These are phyloP conservation scores for Parastagonospora avenae DNA, from an alignment of 2,329 filamentous ascomycete species.

Conservation along the genomic window DNA sequence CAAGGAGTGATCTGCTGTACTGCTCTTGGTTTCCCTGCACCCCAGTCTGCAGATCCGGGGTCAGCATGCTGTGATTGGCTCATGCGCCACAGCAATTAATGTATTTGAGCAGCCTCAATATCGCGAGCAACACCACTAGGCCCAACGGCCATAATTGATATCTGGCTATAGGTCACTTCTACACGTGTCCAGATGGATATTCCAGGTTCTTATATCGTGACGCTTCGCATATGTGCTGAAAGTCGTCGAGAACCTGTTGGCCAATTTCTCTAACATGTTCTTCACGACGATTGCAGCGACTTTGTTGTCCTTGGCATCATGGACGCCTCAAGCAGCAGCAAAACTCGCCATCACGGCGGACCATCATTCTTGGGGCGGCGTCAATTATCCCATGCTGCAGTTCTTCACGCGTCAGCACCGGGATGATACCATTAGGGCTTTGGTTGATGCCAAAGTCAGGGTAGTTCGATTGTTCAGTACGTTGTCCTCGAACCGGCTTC, in stretches of 20 bases:
- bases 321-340: constrained; percentile 17
- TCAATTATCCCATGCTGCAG: constrained; percentile 41
- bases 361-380: constrained; percentile 41
- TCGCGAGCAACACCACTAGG: constrained; percentile 27
- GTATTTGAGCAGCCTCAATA: constrained; percentile 43
- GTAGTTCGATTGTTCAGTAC: constrained; percentile 43
- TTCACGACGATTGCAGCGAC: constrained; percentile 22
- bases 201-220: constrained; percentile 23
- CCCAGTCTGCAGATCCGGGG: constrained; percentile 6
- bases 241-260: neutral
- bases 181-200: constrained; percentile 41
- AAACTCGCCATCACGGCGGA: constrained; percentile 35
- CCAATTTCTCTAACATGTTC: constrained; percentile 30
- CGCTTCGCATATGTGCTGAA: neutral
- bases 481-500: neutral
- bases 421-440: constrained; percentile 34
- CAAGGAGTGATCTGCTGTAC: neutral
- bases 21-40: constrained; percentile 6
- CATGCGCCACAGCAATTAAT: constrained; percentile 35
- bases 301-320: constrained; percentile 18
- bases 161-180: constrained; percentile 32
- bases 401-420: constrained; percentile 34
- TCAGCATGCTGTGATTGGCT: constrained; percentile 30
- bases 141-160: constrained; percentile 21
- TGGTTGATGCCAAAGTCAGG: constrained; percentile 36